phyloP scores from a whole-genome alignment of 441 rosid species.

The Kokia cookei region DNA sequence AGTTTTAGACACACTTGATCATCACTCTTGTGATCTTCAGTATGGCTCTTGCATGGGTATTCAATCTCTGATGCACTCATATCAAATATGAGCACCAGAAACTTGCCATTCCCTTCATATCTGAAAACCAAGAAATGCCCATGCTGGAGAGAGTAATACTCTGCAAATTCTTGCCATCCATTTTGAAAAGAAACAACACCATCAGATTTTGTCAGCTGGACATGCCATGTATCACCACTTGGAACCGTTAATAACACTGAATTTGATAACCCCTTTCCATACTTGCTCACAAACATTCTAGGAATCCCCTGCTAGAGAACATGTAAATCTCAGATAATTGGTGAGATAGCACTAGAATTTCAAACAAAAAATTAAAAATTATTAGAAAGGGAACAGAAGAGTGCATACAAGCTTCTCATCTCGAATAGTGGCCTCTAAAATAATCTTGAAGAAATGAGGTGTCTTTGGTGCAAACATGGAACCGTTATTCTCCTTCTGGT shows the following conservation, averaged over 20 bases:
- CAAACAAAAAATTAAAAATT: not conserved
- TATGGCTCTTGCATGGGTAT: not conserved
- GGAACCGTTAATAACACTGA: not conserved
- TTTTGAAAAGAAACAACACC: not conserved
- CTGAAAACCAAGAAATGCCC: conserved; percentile 7
- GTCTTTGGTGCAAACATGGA: not conserved
- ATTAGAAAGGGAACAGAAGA: not conserved
- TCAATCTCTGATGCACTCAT: conserved; percentile 6
- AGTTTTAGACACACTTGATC: not conserved
- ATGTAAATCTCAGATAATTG: not conserved
- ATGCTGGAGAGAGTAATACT: not conserved
- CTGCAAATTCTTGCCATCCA: conserved; percentile 5
- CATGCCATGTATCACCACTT: conserved; percentile 1
- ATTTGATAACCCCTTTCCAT: conserved; percentile 6
- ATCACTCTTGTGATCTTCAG: not conserved
- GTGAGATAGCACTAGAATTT: not conserved
- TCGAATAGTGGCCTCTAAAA: not conserved
- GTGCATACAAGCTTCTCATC: conserved; percentile 18
- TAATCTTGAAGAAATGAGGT: conserved; percentile 21
- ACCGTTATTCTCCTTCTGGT: not conserved
- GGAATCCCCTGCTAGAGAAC: conserved; percentile 9
- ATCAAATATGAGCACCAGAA: conserved; percentile 1
- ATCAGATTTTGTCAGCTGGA: not conserved
- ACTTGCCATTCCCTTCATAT: not conserved
- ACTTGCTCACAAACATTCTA: not conserved